Base-by-base conservation (phyloP, 2,329 filamentous ascomycete species). In the Monilinia fructicola region DNA sequence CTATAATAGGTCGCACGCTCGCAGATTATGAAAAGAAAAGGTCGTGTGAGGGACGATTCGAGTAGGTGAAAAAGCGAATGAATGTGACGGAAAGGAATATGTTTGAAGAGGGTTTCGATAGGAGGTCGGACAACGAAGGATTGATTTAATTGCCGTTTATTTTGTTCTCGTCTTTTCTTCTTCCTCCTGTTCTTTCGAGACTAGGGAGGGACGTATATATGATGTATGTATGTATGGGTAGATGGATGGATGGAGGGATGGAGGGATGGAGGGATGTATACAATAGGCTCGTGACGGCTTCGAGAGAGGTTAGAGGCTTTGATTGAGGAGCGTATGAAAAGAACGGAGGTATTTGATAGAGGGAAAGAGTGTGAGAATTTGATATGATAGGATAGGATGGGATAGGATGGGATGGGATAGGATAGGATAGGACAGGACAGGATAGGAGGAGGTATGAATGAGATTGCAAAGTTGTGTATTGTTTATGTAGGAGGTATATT, bases 71-170 rank as follows among this genome's bases (percentile, higher is more conserved):
- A 60, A 23, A 7, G 16, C 26, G 53, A 61, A n/a, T 14, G 55
- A 54, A 23, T 44, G 64, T 46, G n/a, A 44, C 16, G 28, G n/a
- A 60, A n/a, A 31, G 35, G 44, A 4, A 18, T 62, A n/a, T 38
- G 31, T 16, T 16, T 9, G 53, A 16, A 16, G 40, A 16, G 55
- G 7, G 44, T 21, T 46, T 46, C 44, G 44, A 21, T 46, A 46
- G 44, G n/a, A 42, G n/a, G 21, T 60, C 21, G 46, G 54, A 48
- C 12, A 44, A 42, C 40, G 60, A 65, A 54, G 38, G 61, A 42
- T 56, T 58, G 11, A 21, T 48, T 38, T 62, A n/a, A 31, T 28
- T 26, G 12, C n/a, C 28, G 14, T 18, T 11, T 3, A 12, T 40
- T 14, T 40, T 14, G 12, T 4, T 40, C 1, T 35, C 9, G 3